Base-by-base conservation (phyloP, 192 early-diverging fungal genomes). In the Diversispora epigaea region DNA sequence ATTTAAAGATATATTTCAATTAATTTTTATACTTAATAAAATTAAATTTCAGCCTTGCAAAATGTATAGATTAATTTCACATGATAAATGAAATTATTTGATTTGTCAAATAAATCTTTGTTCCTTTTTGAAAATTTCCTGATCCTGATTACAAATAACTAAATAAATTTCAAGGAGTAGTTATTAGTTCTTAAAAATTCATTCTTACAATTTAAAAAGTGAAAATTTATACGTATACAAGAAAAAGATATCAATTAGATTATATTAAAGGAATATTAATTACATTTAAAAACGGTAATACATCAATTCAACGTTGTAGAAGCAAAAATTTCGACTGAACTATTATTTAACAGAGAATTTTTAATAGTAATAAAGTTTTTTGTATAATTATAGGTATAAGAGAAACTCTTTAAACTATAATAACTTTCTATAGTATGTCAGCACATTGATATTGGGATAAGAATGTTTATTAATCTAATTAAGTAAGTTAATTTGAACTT, bases 161-260 rank as follows among this genome's bases (percentile, higher is more conserved):
- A n/a, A n/a, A n/a, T n/a, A n/a, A n/a, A n/a, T 56, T 17, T n/a
- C 5, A 19, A 56, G 5, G 5, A 56, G 55, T 56, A 17, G 55
- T n/a, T 17, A 17, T 9, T n/a, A 56, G 3, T 0, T 5, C n/a
- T 56, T n/a, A n/a, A 56, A 56, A 56, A 19, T n/a, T n/a, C 55
- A 56, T 56, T 3, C n/a, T 56, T 56, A 56, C 11, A 56, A n/a
- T 17, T 56, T 56, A 56, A 56, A n/a, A 56, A 56, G 55, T n/a
- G n/a, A 56, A 56, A 19, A 0, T 12, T n/a, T 2, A 3, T 56
- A 56, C 55, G 17, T 56, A 56, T 19, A 19, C 11, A 17, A 19
- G n/a, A 1, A 56, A n/a, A 56, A 5, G 5, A 17, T 19, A 15
- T 56, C n/a, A 3, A n/a, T 0, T n/a, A 56, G 14, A 2, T 56